phyloP scores from a whole-genome alignment of 176 grass and related monocot genomes.

The Tuctoria greenei region DNA sequence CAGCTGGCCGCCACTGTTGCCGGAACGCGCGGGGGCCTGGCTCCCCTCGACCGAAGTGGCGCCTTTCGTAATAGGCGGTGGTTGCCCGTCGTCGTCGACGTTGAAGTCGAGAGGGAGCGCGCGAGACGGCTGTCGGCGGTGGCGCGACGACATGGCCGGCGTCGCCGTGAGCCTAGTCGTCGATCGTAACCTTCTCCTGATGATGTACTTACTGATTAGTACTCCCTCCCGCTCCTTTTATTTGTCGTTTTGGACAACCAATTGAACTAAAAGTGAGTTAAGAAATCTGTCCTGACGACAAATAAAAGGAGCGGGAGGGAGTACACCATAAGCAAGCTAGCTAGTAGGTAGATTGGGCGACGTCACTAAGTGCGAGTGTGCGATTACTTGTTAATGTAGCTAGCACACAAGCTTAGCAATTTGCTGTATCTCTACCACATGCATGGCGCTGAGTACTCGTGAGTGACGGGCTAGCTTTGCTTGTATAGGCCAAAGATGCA shows the following conservation, averaged over 20 bases:
- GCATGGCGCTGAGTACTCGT: not conserved
- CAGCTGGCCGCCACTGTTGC: not conserved
- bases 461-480: not conserved
- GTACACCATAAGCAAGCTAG: no score
- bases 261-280: no score
- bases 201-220: no score
- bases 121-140: constrained; percentile 46
- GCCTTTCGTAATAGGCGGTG: constrained; percentile 2
- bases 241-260: no score
- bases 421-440: no score
- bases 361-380: no score
- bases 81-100: not conserved
- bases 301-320: no score
- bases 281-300: no score
- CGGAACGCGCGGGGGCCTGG: not conserved
- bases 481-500: constrained; percentile 21
- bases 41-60: not conserved
- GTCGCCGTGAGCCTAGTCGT: not conserved
- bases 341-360: not conserved
- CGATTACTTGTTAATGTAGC: no score
- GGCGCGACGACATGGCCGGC: constrained; percentile 46
- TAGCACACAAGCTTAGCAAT: not conserved
- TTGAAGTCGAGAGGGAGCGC: constrained; percentile 43
- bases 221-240: no score
- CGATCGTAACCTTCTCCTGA: not conserved